Evolutionary conservation across 1,284 basidiomycete genomes (phyloP).

Genomic region (Amylostereum chailletii): DNA sequence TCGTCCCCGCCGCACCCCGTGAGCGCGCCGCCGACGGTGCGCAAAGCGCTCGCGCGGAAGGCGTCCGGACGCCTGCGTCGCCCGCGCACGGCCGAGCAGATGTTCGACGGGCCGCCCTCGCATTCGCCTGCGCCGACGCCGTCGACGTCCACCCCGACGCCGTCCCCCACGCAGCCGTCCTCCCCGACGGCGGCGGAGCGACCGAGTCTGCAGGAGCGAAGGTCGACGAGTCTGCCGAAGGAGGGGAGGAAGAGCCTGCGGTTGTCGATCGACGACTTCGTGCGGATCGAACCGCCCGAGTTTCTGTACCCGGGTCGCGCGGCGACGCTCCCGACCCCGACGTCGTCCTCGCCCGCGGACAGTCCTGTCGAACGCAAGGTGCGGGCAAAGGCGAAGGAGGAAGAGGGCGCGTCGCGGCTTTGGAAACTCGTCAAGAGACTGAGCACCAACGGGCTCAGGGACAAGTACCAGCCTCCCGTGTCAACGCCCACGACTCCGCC

Average conservation of each 20-base stretch:
- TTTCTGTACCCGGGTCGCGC: conserved; percentile 4
- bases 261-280: conserved; percentile 19
- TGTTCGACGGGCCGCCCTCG: conserved; percentile 4
- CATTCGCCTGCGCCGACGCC: conserved; percentile 1
- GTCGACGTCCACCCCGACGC: neutral
- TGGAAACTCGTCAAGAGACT: conserved; percentile 67
- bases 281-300: conserved; percentile 13
- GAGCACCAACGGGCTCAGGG: conserved; percentile 53
- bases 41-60: conserved; percentile 11
- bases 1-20: too few relatives aligned
- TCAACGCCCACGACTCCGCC: conserved; percentile 27
- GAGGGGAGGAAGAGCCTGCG: conserved; percentile 14
- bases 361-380: conserved; percentile 8
- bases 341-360: too few relatives aligned
- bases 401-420: conserved; percentile 28
- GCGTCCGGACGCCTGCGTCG: conserved; percentile 9
- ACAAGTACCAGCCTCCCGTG: conserved; percentile 37
- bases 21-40: neutral
- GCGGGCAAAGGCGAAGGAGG: conserved; percentile 20
- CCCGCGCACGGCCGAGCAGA: neutral
- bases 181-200: conserved; percentile 16
- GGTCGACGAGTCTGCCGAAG: conserved; percentile 15
- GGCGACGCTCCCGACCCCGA: too few relatives aligned
- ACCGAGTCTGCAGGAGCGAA: conserved; percentile 26
- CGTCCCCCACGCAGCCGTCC: neutral